Percentiles rank a stretch among this genome's conserved stretches.
Conservation (phyloP, 805 yeast species). For the Zygosaccharomyces bisporus region DNA sequence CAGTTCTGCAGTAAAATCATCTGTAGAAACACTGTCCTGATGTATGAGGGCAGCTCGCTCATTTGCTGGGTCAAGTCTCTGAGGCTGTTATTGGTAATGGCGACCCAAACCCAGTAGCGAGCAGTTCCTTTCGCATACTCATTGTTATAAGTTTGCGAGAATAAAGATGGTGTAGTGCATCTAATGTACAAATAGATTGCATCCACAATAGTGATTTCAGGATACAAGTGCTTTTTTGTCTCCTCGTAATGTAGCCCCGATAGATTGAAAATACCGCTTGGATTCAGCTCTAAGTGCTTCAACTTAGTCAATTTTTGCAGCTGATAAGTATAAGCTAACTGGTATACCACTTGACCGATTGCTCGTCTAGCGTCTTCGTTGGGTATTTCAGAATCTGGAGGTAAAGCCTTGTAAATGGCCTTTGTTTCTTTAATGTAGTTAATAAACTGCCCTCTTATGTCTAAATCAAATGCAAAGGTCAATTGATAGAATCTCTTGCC, state of each 20-base stretch:
- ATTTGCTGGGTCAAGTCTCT: slow-evolving; percentile 19
- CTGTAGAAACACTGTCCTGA: slow-evolving; percentile 41
- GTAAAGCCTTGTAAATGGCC: slow-evolving; percentile 40
- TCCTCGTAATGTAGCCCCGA: slow-evolving; percentile 26
- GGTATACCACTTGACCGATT: slow-evolving; percentile 37
- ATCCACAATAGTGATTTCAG: slow-evolving; percentile 23
- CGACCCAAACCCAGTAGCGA: slow-evolving; percentile 39
- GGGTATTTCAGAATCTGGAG: slow-evolving; percentile 29
- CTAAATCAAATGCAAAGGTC: slow-evolving; percentile 63
- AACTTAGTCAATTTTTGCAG: slow-evolving; percentile 31
- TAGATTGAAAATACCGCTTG: slow-evolving; percentile 35
- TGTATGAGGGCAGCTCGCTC: slow-evolving; percentile 31
- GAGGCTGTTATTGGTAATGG: slow-evolving; percentile 27
- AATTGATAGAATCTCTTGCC: slow-evolving; percentile 45
- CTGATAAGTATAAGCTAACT: slow-evolving; percentile 37
- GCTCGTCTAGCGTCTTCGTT: slow-evolving; percentile 33
- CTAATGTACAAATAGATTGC: slow-evolving; percentile 43
- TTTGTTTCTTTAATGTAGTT: slow-evolving; percentile 38
- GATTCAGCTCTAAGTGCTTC: slow-evolving; percentile 31
- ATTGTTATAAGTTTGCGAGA: slow-evolving; percentile 23
- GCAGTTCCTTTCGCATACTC: slow-evolving; percentile 29
- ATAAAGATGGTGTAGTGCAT: slow-evolving; percentile 40
- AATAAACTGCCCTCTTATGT: slow-evolving; percentile 42
- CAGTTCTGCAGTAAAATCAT: slow-evolving; percentile 40
- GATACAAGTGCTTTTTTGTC: slow-evolving; percentile 17